These are phyloP conservation scores for Fraxinus baroniana DNA, from an alignment of 305 asterid genomes.

Conservation along the genomic window DNA sequence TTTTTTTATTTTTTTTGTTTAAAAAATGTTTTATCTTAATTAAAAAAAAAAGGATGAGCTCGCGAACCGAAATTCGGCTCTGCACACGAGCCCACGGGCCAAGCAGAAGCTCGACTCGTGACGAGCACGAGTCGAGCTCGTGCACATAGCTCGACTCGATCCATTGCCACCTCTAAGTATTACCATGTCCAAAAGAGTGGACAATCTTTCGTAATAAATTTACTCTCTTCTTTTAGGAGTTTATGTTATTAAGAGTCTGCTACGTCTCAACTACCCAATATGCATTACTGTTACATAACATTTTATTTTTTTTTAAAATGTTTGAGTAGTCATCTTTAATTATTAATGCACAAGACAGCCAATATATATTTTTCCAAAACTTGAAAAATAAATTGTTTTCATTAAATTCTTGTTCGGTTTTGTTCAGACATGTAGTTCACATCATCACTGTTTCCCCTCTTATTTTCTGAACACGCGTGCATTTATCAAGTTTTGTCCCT, in stretches of 20 bases:
- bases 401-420: constrained; percentile 3
- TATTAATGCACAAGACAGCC: constrained; percentile 24
- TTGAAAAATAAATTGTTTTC: neutral
- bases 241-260: too few species aligned
- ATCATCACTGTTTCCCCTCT: constrained; percentile 16
- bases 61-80: too few species aligned
- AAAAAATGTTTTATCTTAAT: too few species aligned
- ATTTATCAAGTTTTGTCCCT: neutral
- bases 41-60: too few species aligned
- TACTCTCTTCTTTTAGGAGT: neutral
- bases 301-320: neutral
- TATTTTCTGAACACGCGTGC: constrained; percentile 31
- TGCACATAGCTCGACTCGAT: too few species aligned
- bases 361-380: neutral
- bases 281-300: constrained; percentile 16
- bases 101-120: too few species aligned
- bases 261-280: neutral
- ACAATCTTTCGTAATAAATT: neutral
- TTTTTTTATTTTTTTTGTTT: too few species aligned
- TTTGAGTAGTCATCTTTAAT: constrained; percentile 28
- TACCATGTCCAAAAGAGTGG: neutral
- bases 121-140: too few species aligned
- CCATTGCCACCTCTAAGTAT: too few species aligned
- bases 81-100: too few species aligned
- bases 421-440: constrained; percentile 12